These are phyloP conservation scores for Starmerella apis DNA, from an alignment of 805 yeast species.

Conservation along the genomic window DNA sequence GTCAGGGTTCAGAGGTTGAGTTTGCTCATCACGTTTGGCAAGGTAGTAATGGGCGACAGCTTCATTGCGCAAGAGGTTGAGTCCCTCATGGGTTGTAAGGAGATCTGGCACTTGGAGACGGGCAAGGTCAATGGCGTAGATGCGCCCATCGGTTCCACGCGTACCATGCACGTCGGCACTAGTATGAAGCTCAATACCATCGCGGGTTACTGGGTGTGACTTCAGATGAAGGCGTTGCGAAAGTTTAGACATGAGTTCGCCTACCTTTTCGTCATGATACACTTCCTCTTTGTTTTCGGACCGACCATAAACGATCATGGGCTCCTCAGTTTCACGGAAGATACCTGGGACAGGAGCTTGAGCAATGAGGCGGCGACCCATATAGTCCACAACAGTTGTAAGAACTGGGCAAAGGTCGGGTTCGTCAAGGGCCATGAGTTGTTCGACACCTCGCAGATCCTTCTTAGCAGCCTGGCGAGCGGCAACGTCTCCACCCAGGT, in stretches of 20 bases:
- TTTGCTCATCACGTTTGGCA: constrained; percentile 28
- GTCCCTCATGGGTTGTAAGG: constrained; percentile 51
- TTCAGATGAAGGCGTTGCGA: constrained; percentile 72
- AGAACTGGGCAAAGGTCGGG: constrained; percentile 58
- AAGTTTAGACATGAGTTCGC: constrained; percentile 45
- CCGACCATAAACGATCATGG: constrained; percentile 62
- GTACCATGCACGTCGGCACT: constrained; percentile 80
- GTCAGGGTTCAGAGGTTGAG: constrained; percentile 60
- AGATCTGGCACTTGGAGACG: constrained; percentile 79
- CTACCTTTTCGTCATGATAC: constrained; percentile 44
- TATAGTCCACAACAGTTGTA: constrained; percentile 79
- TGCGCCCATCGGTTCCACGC: constrained; percentile 72
- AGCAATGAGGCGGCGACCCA: constrained; percentile 78
- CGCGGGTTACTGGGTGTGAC: constrained; percentile 46
- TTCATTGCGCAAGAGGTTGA: constrained; percentile 70
- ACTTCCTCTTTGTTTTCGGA: constrained; percentile 50
- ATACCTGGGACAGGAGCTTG: constrained; percentile 96
- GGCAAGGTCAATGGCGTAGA: constrained; percentile 73
- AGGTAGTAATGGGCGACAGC: constrained; percentile 50
- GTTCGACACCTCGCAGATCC: constrained; percentile 64
- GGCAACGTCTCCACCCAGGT: constrained; percentile 73
- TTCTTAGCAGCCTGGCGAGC: constrained; percentile 69
- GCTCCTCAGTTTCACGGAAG: constrained; percentile 39
- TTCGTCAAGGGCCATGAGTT: constrained; percentile 55
- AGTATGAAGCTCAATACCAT: constrained; percentile 44